Base-by-base conservation (phyloP, 2,329 filamentous ascomycete genomes). In the Didymella sp. region DNA sequence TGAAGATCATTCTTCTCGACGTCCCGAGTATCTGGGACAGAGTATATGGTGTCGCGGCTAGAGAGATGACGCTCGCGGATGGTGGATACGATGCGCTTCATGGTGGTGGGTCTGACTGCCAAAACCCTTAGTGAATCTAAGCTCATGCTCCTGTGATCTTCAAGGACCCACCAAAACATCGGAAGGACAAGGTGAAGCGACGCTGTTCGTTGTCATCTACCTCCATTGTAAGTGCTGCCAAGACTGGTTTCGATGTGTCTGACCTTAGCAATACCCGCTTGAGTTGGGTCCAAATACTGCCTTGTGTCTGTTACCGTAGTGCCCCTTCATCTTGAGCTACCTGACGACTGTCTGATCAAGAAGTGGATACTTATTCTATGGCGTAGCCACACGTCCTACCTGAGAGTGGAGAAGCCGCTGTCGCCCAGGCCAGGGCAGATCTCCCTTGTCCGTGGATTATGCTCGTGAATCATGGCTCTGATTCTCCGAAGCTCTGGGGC, bases 31-130 rank as follows among this genome's bases (percentile, higher is more conserved):
- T 31, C 22, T 41, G 41, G 41, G 11, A 46, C 17, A 37, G 33
- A 22, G 47, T 51, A 51, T 47, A 51, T 51, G 47, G 47, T 48
- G 43, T 52, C 19, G 48, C 38, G 48, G 19, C 48, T 57, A 52
- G 24, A 9, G 31, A 40, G 12, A 33, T 48, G 54, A 57, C 43
- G 48, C 37, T 48, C 30, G 38, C 24, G 19, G 48, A 31, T 31
- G 44, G 43, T 43, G 48, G 38, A 6, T 22, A 44, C 25, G 43
- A 38, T 15, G 48, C 38, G 54, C 48, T 57, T 52, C 48, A 49
- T 31, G 27, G 15, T 40, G 44, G 54, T 49, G 54, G 54, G 48
- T 57, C 54, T 40, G 54, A 43, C 43, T 52, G 49, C 38, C 48
- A 41, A 28, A 49, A 31, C 13, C 33, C 30, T 49, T 52, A 25